Percentiles rank a stretch among this genome's conserved stretches.
Evolutionary conservation across 257 asterid genomes (phyloP).

Genomic region (Thymus quinquecostatus): DNA sequence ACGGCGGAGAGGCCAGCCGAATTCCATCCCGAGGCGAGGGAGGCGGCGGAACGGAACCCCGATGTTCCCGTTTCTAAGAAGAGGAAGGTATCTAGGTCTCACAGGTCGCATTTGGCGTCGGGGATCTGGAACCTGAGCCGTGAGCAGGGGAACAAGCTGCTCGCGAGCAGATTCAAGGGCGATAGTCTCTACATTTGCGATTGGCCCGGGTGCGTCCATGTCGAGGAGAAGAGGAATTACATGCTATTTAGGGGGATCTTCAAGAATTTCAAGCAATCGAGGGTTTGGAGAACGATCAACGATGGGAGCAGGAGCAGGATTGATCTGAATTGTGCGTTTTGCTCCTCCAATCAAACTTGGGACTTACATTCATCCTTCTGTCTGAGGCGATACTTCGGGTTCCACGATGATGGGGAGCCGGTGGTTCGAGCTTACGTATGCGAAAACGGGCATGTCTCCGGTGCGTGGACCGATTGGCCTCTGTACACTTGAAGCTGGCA

Average conservation of each 20-base stretch:
- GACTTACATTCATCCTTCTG: slow-evolving; percentile 89
- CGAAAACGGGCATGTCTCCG: slow-evolving; percentile 92
- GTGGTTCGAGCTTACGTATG: slow-evolving; percentile 91
- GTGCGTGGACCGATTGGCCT: slow-evolving; percentile 99
- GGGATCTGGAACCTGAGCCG: slow-evolving; percentile 82
- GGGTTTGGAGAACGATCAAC: slow-evolving; percentile 92
- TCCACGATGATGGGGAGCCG: slow-evolving; percentile 91
- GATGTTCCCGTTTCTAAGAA: slow-evolving; percentile 38
- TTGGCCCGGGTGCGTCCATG: slow-evolving; percentile 91
- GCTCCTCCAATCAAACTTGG: slow-evolving; percentile 70
- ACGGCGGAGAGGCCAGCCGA: slow-evolving; percentile 33
- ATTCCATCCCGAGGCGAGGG: slow-evolving; percentile 32
- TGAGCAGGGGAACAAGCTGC: slow-evolving; percentile 82
- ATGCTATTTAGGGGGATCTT: slow-evolving; percentile 87
- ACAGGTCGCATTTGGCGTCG: slow-evolving; percentile 67
- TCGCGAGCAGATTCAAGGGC: slow-evolving; percentile 79
- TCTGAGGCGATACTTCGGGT: slow-evolving; percentile 78
- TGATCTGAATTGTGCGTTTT: slow-evolving; percentile 70
- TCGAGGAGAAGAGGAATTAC: slow-evolving; percentile 86
- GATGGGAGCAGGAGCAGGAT: slow-evolving; percentile 69
- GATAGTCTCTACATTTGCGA: slow-evolving; percentile 81
- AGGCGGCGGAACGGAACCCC: slow-evolving; percentile 26
- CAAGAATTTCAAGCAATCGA: slow-evolving; percentile 84
- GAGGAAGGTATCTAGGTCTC: slow-evolving; percentile 51
- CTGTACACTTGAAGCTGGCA: slow-evolving; percentile 53